Conservation (phyloP, 2,329 filamentous ascomycete genomes). For the Colletotrichum tropicale region DNA sequence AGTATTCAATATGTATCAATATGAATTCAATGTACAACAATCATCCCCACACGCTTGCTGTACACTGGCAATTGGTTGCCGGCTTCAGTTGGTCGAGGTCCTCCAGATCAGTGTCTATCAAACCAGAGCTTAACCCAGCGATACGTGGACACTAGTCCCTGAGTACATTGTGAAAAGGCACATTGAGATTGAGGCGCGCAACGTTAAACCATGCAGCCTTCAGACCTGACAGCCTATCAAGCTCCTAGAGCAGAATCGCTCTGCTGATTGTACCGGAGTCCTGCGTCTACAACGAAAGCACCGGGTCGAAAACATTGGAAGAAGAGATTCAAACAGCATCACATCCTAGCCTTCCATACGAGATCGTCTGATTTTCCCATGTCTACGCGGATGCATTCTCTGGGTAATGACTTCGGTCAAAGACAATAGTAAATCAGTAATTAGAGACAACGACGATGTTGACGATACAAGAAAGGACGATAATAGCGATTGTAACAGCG, state of each 20-base stretch:
- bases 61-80: neutral
- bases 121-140: neutral
- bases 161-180: neutral
- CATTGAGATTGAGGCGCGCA: neutral
- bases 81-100: neutral
- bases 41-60: neutral
- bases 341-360: neutral
- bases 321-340: neutral
- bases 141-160: neutral
- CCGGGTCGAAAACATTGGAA: too few species aligned
- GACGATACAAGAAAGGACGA: neutral
- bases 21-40: slow-evolving; percentile 15
- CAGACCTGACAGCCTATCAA: neutral
- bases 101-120: neutral
- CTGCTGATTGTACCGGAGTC: neutral
- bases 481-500: neutral
- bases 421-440: neutral
- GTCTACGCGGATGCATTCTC: fast-evolving
- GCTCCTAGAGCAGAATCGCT: neutral
- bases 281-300: neutral
- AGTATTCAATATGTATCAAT: slow-evolving; percentile 16
- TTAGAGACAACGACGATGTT: fast-evolving
- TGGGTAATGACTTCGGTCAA: neutral
- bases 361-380: neutral
- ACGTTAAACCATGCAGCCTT: neutral